Evolutionary conservation across 495 filamentous ascomycete genomes (phyloP), one percentile per base, ranked within the genome.

Genomic region (Lasiosphaeriaceae sp.): DNA sequence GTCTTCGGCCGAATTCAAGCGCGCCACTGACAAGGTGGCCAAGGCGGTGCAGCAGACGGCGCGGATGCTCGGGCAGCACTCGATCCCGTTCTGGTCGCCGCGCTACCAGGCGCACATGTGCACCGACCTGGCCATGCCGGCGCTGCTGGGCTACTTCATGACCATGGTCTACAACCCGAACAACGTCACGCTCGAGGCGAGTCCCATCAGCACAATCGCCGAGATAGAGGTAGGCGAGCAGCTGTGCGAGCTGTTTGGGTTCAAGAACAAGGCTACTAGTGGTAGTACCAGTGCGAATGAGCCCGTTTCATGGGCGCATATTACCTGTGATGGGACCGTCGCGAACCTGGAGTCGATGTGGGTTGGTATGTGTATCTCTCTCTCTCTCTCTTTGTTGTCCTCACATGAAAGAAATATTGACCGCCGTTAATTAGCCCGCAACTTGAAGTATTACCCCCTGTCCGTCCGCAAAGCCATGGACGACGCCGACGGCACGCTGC

Each of bases 81-180:
- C 68, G 11, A 66, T 79, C 26, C 75, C 78, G 0, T 75, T 74
- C 56, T 81, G 71, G 70, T 74, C 68, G 4, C 74, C 76, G 9
- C 64, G 74, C 2, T 80, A 81, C 61, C 60, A 71, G 20, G 73
- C 58, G 5, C 76, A 81, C 57, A 80, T 81, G 77, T 73, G 58
- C 49, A 71, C 60, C 9, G 69, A 73, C 66, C 66, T 50, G 53
- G 41, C 54, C 37, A 58, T 64, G 55, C 47, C 65, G 1, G 50
- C 48, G 7, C 53, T 77, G 14, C 56, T 79, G 21, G 75, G 75
- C 0, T 78, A 79, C 59, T 66, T 77, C 24, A 73, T 72, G 62
- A 74, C 74, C 16, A 80, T 78, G 75, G 50, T 77, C 16, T 79
- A 76, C 52, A 79, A 79, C 60, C 71, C 77, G 8, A 81, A 80